Conservation (phyloP, 805 yeast species). For the Saccharomycopsis schoenii region DNA sequence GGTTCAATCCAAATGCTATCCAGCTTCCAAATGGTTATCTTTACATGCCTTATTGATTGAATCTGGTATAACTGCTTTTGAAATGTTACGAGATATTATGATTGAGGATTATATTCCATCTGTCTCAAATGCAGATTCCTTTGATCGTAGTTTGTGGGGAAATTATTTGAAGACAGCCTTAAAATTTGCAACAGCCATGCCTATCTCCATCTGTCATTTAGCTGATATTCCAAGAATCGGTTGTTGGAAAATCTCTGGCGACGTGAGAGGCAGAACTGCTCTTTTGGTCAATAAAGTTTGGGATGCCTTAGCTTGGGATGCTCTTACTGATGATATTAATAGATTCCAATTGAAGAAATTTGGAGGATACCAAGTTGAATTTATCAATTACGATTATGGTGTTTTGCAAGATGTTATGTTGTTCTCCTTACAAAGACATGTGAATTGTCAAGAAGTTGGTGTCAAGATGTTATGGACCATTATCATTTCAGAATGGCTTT, state of each 20-base stretch:
- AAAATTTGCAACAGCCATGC: slow-evolving; percentile 52
- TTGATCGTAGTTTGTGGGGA: slow-evolving; percentile 61
- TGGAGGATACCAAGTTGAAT: slow-evolving; percentile 65
- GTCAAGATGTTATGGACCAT: slow-evolving; percentile 62
- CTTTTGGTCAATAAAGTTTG: slow-evolving; percentile 50
- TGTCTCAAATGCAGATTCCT: slow-evolving; percentile 37
- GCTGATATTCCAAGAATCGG: slow-evolving; percentile 68
- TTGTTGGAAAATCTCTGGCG: slow-evolving; percentile 51
- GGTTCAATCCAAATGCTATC: slow-evolving; percentile 49
- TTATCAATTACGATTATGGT: slow-evolving; percentile 47
- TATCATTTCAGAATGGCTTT: slow-evolving; percentile 54
- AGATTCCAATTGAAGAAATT: slow-evolving; percentile 52
- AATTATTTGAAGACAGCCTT: slow-evolving; percentile 49
- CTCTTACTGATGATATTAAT: slow-evolving; percentile 40
- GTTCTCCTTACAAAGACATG: slow-evolving; percentile 58
- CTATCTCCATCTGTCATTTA: slow-evolving; percentile 59
- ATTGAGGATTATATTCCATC: slow-evolving; percentile 42
- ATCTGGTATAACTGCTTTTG: slow-evolving; percentile 44
- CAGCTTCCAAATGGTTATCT: slow-evolving; percentile 66
- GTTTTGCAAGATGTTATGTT: slow-evolving; percentile 56
- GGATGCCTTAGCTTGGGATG: slow-evolving; percentile 63
- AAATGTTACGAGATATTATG: slow-evolving; percentile 42
- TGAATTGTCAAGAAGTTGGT: slow-evolving; percentile 50
- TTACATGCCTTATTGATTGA: slow-evolving; percentile 49
- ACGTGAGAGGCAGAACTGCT: slow-evolving; percentile 52